Evolutionary conservation across 106 monocot genomes (phyloP), one percentile per base, ranked within the genome.

Genomic region (Dendrobium catenatum): DNA sequence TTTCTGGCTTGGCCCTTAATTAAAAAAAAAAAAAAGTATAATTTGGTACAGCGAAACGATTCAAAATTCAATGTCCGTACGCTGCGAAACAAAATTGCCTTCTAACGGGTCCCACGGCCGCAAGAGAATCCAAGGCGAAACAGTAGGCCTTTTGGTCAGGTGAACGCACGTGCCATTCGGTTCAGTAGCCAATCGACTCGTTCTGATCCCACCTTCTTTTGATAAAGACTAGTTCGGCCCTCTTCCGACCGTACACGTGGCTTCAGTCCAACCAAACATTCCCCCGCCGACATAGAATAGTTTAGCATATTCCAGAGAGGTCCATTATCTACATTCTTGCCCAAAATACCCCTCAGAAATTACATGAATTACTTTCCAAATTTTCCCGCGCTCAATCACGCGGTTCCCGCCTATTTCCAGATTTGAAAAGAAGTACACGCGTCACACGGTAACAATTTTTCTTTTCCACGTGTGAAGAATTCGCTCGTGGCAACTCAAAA

Each of bases 361-460:
- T 22, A 29, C 15, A 20, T 17, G 31, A 33, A 41, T 4, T 24
- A 5, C 3, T 9, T 19, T 13, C 64, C 17, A 8, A 22, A 5
- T 8, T 81, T 81, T 81, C 75, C 81, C 81, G 81, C 81, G 56
- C 74, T 44, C 75, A 13, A 8, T 6, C 9, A 73, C 42, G 55
- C 48, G 11, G 13, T 75, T 81, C 81, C 81, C 81, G 81, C 81
- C 9, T 4, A 18, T 15, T 18, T 41, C 16, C 9, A 0, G 2
- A 27, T 40, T 73, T 33, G 26, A 73, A 80, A 72, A 44, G 9
- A 40, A 2, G 8, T 2, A 9, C 74, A 44, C 74, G 74, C 44
- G 74, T 44, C 74, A 6, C 74, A 19, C 74, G 42, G 4, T 4
- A 18, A 75, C 2, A 18, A 41, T 1, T 20, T 20, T 22, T 3